Evolutionary conservation across 2,329 filamentous ascomycete genomes (phyloP).

Genomic region (Xylaria sp.): DNA sequence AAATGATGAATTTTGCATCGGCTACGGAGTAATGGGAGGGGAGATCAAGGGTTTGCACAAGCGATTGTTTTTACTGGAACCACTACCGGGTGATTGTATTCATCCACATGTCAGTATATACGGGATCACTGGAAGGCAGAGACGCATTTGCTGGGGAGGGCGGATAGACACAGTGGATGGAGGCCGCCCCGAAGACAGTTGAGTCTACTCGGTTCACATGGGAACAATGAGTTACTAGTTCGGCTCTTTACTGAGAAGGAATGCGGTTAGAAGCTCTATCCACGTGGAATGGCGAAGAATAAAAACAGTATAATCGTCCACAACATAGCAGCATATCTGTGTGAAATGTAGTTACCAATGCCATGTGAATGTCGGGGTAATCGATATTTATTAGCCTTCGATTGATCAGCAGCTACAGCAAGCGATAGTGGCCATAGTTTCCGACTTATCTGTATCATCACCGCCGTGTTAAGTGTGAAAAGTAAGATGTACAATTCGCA

Average conservation of each 20-base stretch:
- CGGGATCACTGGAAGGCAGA: slow-evolving; percentile 8
- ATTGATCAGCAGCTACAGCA: neutral
- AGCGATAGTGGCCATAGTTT: neutral
- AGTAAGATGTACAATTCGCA: too few species aligned
- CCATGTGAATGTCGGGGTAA: neutral
- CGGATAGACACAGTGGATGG: neutral
- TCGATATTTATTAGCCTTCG: neutral
- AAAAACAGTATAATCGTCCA: slow-evolving; percentile 5
- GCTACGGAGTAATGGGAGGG: slow-evolving; percentile 41
- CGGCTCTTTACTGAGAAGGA: neutral
- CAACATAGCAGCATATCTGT: neutral
- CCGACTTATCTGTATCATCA: neutral
- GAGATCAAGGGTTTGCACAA: slow-evolving; percentile 31
- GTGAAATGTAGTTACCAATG: neutral
- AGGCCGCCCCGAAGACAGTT: neutral
- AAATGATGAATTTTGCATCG: slow-evolving; percentile 39
- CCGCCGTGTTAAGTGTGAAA: neutral
- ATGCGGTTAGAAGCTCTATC: slow-evolving; percentile 5
- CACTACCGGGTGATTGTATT: slow-evolving; percentile 7
- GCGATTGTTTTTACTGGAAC: slow-evolving; percentile 34
- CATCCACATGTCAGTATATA: slow-evolving; percentile 29
- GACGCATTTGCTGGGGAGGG: neutral
- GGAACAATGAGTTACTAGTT: neutral
- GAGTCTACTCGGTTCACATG: neutral
- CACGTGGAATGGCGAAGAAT: neutral